Conservation (phyloP, 2,329 filamentous ascomycete species). For the Acarospora socialis region DNA sequence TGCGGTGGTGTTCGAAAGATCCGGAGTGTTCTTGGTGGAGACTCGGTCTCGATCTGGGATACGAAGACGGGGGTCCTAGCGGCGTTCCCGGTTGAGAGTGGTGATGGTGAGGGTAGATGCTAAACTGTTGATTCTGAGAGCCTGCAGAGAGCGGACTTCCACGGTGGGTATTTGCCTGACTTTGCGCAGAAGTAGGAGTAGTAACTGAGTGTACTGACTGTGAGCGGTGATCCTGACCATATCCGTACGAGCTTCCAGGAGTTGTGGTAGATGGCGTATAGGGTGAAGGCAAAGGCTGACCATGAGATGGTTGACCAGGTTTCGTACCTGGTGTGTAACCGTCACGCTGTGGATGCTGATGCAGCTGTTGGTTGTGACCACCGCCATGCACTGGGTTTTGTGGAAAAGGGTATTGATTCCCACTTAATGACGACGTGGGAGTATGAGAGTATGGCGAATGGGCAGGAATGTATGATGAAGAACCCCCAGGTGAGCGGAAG, state of each 20-base stretch:
- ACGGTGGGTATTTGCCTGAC: constrained; percentile 21
- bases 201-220: constrained; percentile 27
- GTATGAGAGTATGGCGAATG: constrained; percentile 29
- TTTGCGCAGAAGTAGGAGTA: constrained; percentile 22
- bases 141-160: constrained; percentile 23
- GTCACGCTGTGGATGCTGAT: constrained; percentile 23
- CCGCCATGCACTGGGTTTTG: constrained; percentile 21
- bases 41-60: constrained; percentile 12
- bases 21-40: constrained; percentile 15
- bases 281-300: constrained; percentile 22
- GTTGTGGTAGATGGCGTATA: constrained; percentile 25
- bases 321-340: constrained; percentile 17
- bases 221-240: constrained; percentile 24
- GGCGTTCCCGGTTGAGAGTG: constrained; percentile 35
- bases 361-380: constrained; percentile 18
- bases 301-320: constrained; percentile 16
- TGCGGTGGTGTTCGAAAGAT: constrained; percentile 11
- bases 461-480: constrained; percentile 25
- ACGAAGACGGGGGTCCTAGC: constrained; percentile 29
- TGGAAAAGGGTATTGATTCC: constrained; percentile 13
- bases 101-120: constrained; percentile 16
- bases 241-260: constrained; percentile 23
- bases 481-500: constrained; percentile 29
- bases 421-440: constrained; percentile 20
- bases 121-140: constrained; percentile 12